Conservation (phyloP, 2,329 filamentous ascomycete genomes). For the Celoporthe dispersa region DNA sequence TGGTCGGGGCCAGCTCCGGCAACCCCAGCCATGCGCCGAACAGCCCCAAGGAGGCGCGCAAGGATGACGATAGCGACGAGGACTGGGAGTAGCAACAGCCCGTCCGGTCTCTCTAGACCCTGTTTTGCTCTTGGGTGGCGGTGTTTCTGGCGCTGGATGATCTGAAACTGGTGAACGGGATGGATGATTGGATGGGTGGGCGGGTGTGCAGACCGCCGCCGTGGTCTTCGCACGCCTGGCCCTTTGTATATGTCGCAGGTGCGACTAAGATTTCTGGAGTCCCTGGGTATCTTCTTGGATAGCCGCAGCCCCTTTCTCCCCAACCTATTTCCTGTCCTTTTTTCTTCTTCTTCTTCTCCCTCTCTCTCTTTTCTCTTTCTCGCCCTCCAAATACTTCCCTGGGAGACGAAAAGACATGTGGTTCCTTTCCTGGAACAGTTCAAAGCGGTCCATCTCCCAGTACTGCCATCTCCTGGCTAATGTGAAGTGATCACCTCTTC, state of each 20-base stretch:
- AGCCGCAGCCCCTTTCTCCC: not conserved
- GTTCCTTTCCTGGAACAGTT: not conserved
- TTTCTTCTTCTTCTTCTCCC: not conserved
- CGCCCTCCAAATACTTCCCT: not conserved
- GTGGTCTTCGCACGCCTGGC: not conserved
- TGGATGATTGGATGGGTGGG: not conserved
- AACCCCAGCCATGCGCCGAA: slow-evolving; percentile 77
- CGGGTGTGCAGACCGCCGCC: not conserved
- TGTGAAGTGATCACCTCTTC: slow-evolving; percentile 60
- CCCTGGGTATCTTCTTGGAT: slow-evolving; percentile 14
- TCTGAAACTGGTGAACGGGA: not conserved
- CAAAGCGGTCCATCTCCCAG: not conserved
- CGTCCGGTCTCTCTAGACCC: not conserved
- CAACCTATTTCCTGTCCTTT: not conserved
- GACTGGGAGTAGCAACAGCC: slow-evolving; percentile 71
- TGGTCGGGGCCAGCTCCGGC: slow-evolving; percentile 79
- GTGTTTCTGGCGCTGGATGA: slow-evolving; percentile 12
- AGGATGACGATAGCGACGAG: slow-evolving; percentile 68
- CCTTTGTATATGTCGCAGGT: not conserved
- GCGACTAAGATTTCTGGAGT: slow-evolving; percentile 4
- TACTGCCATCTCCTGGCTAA: not conserved
- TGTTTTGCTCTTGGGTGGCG: not conserved
- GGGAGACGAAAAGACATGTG: not conserved
- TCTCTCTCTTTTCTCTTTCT: not conserved
- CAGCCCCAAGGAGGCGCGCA: slow-evolving; percentile 62